Percentiles rank a stretch among this genome's conserved stretches.
These are phyloP conservation scores for Teunomyces aglyptinius DNA, from an alignment of 805 yeast genomes.

Conservation along the genomic window DNA sequence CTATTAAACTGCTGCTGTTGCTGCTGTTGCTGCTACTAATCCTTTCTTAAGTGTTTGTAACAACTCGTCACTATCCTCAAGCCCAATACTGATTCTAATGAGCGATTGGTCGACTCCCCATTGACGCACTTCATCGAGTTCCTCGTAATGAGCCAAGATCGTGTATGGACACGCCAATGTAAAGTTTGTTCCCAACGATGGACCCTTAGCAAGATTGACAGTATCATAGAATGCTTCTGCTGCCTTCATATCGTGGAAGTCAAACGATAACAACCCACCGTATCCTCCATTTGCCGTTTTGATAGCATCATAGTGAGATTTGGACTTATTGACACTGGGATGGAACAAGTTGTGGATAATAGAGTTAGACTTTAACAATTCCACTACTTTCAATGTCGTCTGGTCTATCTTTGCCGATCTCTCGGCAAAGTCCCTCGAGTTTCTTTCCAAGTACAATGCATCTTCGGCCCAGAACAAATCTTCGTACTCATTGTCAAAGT, in stretches of 20 bases:
- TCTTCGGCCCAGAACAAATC: constrained; percentile 92
- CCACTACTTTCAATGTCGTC: constrained; percentile 55
- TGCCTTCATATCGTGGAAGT: constrained; percentile 60
- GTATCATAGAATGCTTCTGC: constrained; percentile 76
- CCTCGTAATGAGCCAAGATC: constrained; percentile 79
- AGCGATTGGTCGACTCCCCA: constrained; percentile 82
- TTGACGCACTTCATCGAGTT: constrained; percentile 71
- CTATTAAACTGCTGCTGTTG: constrained; percentile 23
- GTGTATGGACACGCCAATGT: constrained; percentile 89
- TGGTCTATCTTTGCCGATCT: constrained; percentile 58
- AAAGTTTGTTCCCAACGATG: constrained; percentile 87
- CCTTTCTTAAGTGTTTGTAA: constrained; percentile 50
- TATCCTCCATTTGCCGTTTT: constrained; percentile 77
- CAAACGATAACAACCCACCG: constrained; percentile 79
- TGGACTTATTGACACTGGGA: constrained; percentile 60
- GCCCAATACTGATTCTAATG: constrained; percentile 80
- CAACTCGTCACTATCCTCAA: constrained; percentile 68
- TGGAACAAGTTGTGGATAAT: constrained; percentile 66
- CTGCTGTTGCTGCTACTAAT: constrained; percentile 41
- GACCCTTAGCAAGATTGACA: constrained; percentile 75
- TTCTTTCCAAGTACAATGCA: constrained; percentile 86
- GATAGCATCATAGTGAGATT: constrained; percentile 65
- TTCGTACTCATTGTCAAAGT: constrained; percentile 52
- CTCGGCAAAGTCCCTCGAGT: constrained; percentile 80
- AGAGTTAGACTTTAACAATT: constrained; percentile 48